Percentiles rank a stretch among this genome's conserved stretches.
These are phyloP conservation scores for Salix caprea DNA, from an alignment of 345 rosid species.

Conservation along the genomic window DNA sequence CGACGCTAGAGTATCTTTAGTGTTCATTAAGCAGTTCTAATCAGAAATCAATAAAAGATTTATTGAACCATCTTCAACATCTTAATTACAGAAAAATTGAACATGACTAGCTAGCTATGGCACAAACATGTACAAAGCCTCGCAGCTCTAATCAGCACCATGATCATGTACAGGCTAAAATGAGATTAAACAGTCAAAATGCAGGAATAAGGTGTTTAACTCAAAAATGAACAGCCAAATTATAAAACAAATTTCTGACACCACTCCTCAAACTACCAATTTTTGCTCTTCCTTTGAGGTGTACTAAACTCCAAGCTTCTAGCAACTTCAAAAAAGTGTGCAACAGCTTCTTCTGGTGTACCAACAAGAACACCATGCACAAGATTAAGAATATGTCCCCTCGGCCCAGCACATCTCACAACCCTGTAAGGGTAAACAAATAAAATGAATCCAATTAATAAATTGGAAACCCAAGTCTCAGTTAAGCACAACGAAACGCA, in stretches of 20 bases:
- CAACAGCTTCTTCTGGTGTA: conserved; percentile 90
- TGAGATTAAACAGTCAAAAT: background rate
- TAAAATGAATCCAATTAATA: background rate
- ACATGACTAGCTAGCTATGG: background rate
- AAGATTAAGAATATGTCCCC: conserved; percentile 77
- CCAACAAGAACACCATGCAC: conserved; percentile 94
- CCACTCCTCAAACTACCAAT: conserved; percentile 45
- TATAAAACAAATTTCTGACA: conserved; percentile 8
- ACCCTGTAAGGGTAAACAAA: conserved; percentile 44
- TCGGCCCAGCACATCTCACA: conserved; percentile 74
- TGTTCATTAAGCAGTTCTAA: background rate
- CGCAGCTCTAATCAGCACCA: conserved; percentile 12
- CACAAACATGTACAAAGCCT: conserved; percentile 15
- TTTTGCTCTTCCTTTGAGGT: conserved; percentile 43
- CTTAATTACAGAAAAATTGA: background rate
- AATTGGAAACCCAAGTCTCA: background rate
- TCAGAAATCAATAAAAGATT: background rate
- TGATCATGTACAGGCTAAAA: conserved; percentile 9
- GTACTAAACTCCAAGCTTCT: conserved; percentile 56
- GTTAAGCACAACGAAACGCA: background rate
- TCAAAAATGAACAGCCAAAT: background rate
- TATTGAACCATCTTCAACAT: background rate
- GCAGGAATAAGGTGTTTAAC: conserved; percentile 1
- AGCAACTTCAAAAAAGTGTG: conserved; percentile 80
- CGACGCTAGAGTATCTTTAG: background rate